These are phyloP conservation scores for Ulmus americana DNA, from an alignment of 331 rosid species.

Conservation along the genomic window DNA sequence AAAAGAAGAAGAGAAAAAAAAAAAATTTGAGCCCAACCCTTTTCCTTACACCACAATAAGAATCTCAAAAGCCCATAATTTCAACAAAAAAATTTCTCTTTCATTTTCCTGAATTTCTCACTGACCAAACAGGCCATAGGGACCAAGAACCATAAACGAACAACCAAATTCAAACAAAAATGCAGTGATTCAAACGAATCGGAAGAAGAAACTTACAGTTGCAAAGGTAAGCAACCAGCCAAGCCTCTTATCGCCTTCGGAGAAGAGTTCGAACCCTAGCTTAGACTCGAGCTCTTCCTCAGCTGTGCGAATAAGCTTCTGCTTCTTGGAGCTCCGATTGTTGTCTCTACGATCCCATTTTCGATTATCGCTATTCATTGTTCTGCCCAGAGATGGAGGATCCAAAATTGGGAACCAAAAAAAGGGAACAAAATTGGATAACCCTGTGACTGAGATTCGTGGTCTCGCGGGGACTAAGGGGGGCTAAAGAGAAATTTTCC, in stretches of 20 bases:
- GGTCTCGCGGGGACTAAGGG: neutral
- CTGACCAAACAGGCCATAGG: conserved; percentile 1
- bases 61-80: neutral
- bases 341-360: conserved; percentile 42
- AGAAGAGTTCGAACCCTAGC: conserved; percentile 70
- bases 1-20: neutral
- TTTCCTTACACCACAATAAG: neutral
- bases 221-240: conserved; percentile 85
- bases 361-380: conserved; percentile 51
- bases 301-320: conserved; percentile 54
- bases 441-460: conserved; percentile 1
- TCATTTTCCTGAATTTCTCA: neutral
- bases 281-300: conserved; percentile 86
- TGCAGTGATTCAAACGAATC: neutral
- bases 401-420: neutral
- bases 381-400: neutral
- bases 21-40: neutral
- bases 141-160: neutral
- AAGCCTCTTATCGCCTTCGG: conserved; percentile 82
- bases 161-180: neutral
- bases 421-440: neutral
- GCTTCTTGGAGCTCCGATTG: conserved; percentile 47
- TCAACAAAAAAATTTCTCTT: neutral
- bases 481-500: neutral
- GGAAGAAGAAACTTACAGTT: conserved; percentile 47